Evolutionary conservation across 2,329 filamentous ascomycete species (phyloP).

Genomic region (Aspergillus oerlinghausenensis): DNA sequence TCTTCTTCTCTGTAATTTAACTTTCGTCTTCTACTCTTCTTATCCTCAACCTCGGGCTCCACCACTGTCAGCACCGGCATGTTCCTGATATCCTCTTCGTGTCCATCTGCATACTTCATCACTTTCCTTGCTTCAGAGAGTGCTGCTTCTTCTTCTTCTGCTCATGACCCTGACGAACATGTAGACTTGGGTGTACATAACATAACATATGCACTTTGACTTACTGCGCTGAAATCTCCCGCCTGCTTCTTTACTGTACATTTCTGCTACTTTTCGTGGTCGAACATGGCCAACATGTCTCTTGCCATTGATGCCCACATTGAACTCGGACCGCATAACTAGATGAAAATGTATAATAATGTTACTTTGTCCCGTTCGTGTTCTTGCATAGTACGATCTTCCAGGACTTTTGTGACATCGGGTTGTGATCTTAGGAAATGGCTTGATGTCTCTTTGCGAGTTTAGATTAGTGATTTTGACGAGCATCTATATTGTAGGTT

Average conservation of each 20-base stretch:
- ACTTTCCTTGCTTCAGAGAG: not conserved
- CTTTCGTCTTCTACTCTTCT: not conserved
- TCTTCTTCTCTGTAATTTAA: not conserved
- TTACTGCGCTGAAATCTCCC: not conserved
- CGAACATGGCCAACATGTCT: not conserved
- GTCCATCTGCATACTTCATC: not conserved
- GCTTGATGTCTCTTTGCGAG: not conserved
- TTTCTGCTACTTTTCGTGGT: not conserved
- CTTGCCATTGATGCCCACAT: not conserved
- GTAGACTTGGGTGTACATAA: constrained; percentile 1
- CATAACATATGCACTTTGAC: not conserved
- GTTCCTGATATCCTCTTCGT: not conserved
- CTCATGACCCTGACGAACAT: constrained; percentile 5
- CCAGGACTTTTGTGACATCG: not conserved
- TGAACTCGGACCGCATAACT: not conserved
- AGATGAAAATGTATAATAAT: not conserved
- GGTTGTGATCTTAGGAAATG: too few species aligned
- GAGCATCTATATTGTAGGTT: not conserved
- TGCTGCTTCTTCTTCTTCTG: not conserved
- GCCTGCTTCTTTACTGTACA: not conserved
- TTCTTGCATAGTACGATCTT: not conserved
- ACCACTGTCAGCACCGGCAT: not conserved
- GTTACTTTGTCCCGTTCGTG: not conserved
- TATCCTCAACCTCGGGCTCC: not conserved
- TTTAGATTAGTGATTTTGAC: not conserved